Base-by-base conservation (phyloP, 1,284 basidiomycete genomes). In the Boletus sp. region DNA sequence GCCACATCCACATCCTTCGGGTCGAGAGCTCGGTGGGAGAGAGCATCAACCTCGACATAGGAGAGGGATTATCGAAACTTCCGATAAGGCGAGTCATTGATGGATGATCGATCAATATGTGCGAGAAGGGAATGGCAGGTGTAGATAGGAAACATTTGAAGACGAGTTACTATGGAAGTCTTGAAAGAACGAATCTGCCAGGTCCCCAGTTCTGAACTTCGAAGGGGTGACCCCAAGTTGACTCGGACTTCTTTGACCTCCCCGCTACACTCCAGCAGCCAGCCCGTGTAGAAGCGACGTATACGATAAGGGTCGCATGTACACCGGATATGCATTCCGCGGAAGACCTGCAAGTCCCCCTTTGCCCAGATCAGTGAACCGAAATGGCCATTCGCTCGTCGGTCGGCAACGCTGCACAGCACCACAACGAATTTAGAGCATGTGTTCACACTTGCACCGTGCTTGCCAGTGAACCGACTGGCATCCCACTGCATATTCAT, bases 341-440 rank as follows among this genome's bases (percentile, higher is more conserved):
- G 56, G 35, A 41, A 55, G 18, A 3, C 31, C 18, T 53, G 41
- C 18, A n/a, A 18, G 48, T 18, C 20, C 39, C 54, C 55, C 60
- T 49, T 35, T 41, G 51, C 60, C 60, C 52, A 51, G 55, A 24
- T 24, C 24, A 15, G 7, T 35, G 42, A 53, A 58, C 35, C 35
- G 35, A 15, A 35, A 35, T 15, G 36, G 36, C 31, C n/a, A 33
- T 37, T 37, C 9, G 47, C 29, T 31, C 43, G 45, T 49, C 22
- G 37, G 51, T 42, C 33, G 43, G 49, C 44, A 47, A 27, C 18
- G 18, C 18, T 15, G 27, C 33, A 41, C 39, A 31, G 46, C 48
- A 53, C 36, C 48, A n/a, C 51, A 37, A 49, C 50, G 51, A 47
- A 39, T 16, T 37, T 37, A 49, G 39, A 50, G 45, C 53, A 51